Base-by-base conservation (phyloP, 768 basidiomycete genomes). In the Tylopilus rubrobrunneus region DNA sequence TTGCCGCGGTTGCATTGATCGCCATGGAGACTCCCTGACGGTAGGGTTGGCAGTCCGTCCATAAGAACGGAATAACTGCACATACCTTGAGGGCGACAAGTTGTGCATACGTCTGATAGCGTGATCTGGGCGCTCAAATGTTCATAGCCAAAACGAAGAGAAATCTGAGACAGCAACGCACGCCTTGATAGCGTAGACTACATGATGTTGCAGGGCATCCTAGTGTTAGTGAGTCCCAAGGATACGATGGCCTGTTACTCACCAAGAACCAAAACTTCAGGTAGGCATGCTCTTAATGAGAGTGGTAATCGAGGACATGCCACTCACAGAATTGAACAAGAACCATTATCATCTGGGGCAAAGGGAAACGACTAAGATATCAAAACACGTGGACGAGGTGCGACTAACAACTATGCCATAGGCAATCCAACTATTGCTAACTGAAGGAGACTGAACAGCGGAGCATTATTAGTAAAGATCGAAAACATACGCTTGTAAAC, bases 1-100 rank as follows among this genome's bases (percentile, higher is more conserved):
- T 68, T 0, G 77, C 78, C 1, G 80, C 76, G 2, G 78, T 64
- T 0, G 73, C 81, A 57, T 83, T 83, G 58, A 49, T 29, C 19
- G 33, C 1, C 52, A 36, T 43, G 34, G 11, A 34, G 21, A 53
- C 2, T 5, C 27, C 1, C 47, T 49, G 33, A 4, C 23, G 5
- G 19, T 15, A 29, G 19, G 7, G 27, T 53, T 19, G 42, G 55
- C 17, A 17, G 19, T 31, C 33, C 8, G 12, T 25, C 19, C 23
- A 15, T 19, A n/a, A n/a, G n/a, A 28, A 5, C 21, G 4, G 34
- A 5, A 15, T 34, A 12, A 9, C 8, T 14, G 10, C 34, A 34
- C 34, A 7, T 49, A 53, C 41, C 10, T 37, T 49, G 25, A 53
- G 2, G 27, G 41, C 27, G 17, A 33, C 41, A 17, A 49, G n/a